A percentile compares a stretch with the other conserved stretches of the same genome.
Conservation (phyloP, 345 rosid species). For the sweet orange (Citrus sinensis) region DVS_A1.0 CM039164.1:6580001-6580500, state of each 20-base stretch:
- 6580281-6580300: too few species aligned
- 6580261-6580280: too few species aligned
- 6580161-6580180: constrained; percentile 25
- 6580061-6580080: constrained; percentile 53
- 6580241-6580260: constrained; percentile 19
- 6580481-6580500: too few species aligned
- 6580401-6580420: too few species aligned
- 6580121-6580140: constrained; percentile 42
- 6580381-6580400: too few species aligned
- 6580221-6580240: constrained; percentile 20
- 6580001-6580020: constrained; percentile 34
- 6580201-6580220: constrained; percentile 19
- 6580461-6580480: too few species aligned
- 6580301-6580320: too few species aligned
- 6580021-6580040: constrained; percentile 44
- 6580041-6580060: constrained; percentile 11
- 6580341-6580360: too few species aligned
- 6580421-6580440: too few species aligned
- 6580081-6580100: constrained; percentile 19
- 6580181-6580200: constrained; percentile 26
- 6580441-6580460: too few species aligned
- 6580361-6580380: too few species aligned
- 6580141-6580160: constrained; percentile 36
- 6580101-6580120: constrained; percentile 32
- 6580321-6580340: too few species aligned